Conservation (phyloP, 148 eudicot species). For the Arbutus unedo region DNA sequence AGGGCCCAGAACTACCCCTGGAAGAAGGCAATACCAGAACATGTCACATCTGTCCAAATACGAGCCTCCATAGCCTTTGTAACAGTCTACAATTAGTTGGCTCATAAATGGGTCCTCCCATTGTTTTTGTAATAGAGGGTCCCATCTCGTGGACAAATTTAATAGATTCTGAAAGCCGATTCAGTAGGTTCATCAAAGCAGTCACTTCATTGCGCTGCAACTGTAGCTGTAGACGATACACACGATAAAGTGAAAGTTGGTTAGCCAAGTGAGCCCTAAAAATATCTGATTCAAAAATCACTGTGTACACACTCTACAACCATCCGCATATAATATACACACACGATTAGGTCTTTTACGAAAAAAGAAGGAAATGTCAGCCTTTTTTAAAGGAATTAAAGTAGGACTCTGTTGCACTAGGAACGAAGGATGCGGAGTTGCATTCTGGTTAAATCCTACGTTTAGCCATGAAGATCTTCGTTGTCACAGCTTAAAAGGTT, state of each 20-base stretch:
- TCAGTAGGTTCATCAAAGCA: slow-evolving; percentile 42
- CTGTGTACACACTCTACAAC: not conserved
- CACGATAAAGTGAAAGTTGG: not conserved
- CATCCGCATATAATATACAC: not conserved
- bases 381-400: not conserved
- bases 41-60: slow-evolving; percentile 12
- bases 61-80: slow-evolving; percentile 27
- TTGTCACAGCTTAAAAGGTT: not conserved
- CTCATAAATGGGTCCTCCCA: slow-evolving; percentile 26
- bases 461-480: not conserved
- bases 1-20: not conserved
- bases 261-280: not conserved
- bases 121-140: slow-evolving; percentile 28
- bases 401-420: not conserved
- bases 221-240: slow-evolving; percentile 26
- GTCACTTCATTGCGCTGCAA: slow-evolving; percentile 51
- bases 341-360: not conserved
- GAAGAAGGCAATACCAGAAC: not conserved
- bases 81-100: slow-evolving; percentile 16
- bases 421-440: not conserved
- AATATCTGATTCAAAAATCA: slow-evolving; percentile 3
- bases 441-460: not conserved
- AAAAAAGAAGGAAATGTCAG: not conserved
- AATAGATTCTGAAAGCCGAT: slow-evolving; percentile 45
- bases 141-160: slow-evolving; percentile 29